phyloP scores from a whole-genome alignment of 2,329 filamentous ascomycete species.

The Alternaria rosae region DNA sequence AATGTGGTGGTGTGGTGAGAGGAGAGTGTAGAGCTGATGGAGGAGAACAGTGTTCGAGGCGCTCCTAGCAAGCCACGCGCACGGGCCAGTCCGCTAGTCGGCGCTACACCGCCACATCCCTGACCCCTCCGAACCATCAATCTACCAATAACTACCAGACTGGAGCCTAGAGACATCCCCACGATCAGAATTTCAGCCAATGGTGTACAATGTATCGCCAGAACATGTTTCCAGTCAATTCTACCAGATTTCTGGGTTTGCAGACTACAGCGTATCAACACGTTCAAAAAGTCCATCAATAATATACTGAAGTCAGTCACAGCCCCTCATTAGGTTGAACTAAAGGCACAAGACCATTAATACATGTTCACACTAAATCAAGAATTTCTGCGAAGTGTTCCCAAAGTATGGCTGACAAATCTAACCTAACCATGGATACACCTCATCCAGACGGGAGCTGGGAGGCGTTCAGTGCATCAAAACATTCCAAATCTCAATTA shows the following conservation, averaged over 20 bases:
- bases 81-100: neutral
- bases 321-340: neutral
- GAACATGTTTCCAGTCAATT: neutral
- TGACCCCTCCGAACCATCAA: neutral
- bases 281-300: neutral
- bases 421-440: no score
- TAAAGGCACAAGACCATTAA: no score
- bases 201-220: no score
- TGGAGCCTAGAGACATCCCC: no score
- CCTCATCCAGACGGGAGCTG: no score
- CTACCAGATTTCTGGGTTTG: neutral
- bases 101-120: neutral
- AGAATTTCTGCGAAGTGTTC: no score
- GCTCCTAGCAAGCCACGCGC: no score
- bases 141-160: neutral
- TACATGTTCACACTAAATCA: no score
- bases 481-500: no score
- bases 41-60: conserved; percentile 6
- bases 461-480: no score
- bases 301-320: neutral
- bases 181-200: no score
- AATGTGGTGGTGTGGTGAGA: conserved; percentile 11
- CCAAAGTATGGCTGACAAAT: no score
- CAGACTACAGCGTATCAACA: neutral
- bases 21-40: conserved; percentile 11